Percentiles rank a stretch among this genome's conserved stretches.
phyloP scores from a whole-genome alignment of 345 rosid genomes.

The Eutrema heterophyllum region DNA sequence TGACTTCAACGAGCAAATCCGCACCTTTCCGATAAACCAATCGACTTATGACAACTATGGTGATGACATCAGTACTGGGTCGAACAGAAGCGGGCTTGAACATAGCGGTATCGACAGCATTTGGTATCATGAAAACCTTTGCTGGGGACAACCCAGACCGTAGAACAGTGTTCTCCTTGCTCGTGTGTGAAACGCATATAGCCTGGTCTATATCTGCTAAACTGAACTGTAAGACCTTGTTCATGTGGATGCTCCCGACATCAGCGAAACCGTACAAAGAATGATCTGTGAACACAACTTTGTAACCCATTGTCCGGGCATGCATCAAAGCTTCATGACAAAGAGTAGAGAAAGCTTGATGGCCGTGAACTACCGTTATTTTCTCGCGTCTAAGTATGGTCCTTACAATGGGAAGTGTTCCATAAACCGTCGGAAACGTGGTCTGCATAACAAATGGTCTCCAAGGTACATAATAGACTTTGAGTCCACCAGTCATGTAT shows the following conservation, averaged over 20 bases:
- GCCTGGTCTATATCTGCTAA: conserved; percentile 95
- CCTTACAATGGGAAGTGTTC: conserved; percentile 77
- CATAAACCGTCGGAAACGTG: conserved; percentile 76
- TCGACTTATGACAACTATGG: conserved; percentile 90
- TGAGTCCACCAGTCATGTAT: conserved; percentile 87
- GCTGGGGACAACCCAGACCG: conserved; percentile 83
- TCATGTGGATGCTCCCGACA: conserved; percentile 97
- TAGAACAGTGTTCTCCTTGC: conserved; percentile 92
- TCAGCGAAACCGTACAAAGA: conserved; percentile 92
- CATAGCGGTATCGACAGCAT: conserved; percentile 99
- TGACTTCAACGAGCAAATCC: conserved; percentile 94
- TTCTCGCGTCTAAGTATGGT: conserved; percentile 74
- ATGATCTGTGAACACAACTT: conserved; percentile 89
- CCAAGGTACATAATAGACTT: conserved; percentile 92
- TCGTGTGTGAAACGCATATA: conserved; percentile 92
- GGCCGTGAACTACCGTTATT: conserved; percentile 85
- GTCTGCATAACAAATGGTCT: conserved; percentile 79
- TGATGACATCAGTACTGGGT: conserved; percentile 51
- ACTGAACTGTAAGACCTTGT: conserved; percentile 88
- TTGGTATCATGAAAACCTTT: conserved; percentile 85
- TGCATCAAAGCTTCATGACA: conserved; percentile 97
- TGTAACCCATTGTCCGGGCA: conserved; percentile 88
- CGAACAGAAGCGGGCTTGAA: conserved; percentile 67
- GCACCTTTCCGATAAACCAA: conserved; percentile 95
- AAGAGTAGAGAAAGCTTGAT: conserved; percentile 97